Evolutionary conservation across 169 alveolate genomes (phyloP), one percentile per base, ranked within the genome.

Genomic region (Cryptosporidium baileyi): DNA sequence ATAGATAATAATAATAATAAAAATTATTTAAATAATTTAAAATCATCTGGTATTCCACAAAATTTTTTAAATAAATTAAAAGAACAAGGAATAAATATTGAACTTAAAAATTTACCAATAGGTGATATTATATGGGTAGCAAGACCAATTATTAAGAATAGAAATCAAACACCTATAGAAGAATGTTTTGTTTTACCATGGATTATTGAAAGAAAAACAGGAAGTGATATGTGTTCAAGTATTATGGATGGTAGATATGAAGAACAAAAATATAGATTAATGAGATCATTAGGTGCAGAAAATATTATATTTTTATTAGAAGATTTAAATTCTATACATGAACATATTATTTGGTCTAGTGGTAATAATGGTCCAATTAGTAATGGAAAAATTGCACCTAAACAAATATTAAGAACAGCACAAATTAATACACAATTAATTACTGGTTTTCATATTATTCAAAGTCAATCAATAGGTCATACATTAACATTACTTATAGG

Each of bases 191-290:
- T 93, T 22, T 61, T 93, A 26, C 94, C 92, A 30, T 93, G 96
- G 96, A 90, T 93, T 13, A 63, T 93, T 19, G 96, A 93, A 79
- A 80, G 96, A 22, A 93, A 93, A 47, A 92, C 96, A 5, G 80
- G 93, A 17, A 82, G 91, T 15, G 96, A 93, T 67, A 81, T 93
- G 80, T 88, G 91, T 61, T 90, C 96, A 9, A 92, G 95, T 61
- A 90, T 93, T n/a, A 62, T 82, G 7, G 96, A 93, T 67, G 96
- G 96, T 5, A 81, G 93, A 17, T 80, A 93, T 63, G 95, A 93
- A 41, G 96, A 93, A 45, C 96, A 93, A 63, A 92, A 92, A 82
- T 61, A 89, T 43, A 88, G 96, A 32, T 67, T 93, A 67, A 88
- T 93, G 90, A 89, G 93, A 38, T 81, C 92, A 34, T 62, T 59